These are phyloP conservation scores for Phytophthora sojae DNA, from an alignment of 352 stramenopile species.

Conservation along the genomic window DNA sequence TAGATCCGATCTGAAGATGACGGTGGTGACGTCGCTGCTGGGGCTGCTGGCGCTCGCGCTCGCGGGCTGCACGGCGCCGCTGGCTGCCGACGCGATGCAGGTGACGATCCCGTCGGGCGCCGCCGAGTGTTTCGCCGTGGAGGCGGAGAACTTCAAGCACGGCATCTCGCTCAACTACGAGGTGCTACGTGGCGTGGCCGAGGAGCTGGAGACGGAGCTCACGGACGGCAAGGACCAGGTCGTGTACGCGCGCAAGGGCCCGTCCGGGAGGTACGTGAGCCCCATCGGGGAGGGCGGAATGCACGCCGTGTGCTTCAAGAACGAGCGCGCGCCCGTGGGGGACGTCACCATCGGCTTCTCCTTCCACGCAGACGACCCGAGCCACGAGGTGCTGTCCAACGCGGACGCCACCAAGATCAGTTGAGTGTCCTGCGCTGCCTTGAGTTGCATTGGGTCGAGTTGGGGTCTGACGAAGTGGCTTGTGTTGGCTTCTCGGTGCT, in stretches of 20 bases:
- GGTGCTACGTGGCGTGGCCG: slow-evolving; percentile 72
- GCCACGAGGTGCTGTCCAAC: slow-evolving; percentile 88
- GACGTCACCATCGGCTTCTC: slow-evolving; percentile 88
- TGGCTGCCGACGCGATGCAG: slow-evolving; percentile 47
- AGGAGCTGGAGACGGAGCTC: slow-evolving; percentile 73
- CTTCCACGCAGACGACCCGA: slow-evolving; percentile 86
- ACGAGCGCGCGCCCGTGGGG: slow-evolving; percentile 58
- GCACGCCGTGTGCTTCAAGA: slow-evolving; percentile 85
- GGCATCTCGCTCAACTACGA: slow-evolving; percentile 91
- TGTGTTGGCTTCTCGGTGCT: not conserved
- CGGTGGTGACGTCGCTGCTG: not conserved
- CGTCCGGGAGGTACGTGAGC: slow-evolving; percentile 62
- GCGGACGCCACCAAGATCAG: slow-evolving; percentile 90
- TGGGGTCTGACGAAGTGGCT: not conserved
- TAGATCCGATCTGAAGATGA: not conserved
- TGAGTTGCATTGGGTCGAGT: not conserved
- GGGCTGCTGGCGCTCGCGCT: slow-evolving; percentile 27
- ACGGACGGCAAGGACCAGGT: slow-evolving; percentile 63
- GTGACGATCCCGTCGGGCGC: slow-evolving; percentile 50
- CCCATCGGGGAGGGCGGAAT: slow-evolving; percentile 62
- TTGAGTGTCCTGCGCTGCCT: slow-evolving; percentile 42
- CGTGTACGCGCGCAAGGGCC: slow-evolving; percentile 63
- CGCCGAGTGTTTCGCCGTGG: slow-evolving; percentile 78
- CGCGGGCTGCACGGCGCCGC: not conserved
- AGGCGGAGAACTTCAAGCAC: slow-evolving; percentile 77